These are phyloP conservation scores for Picochlorum sp. DNA, from an alignment of 139 green algal species.

Conservation along the genomic window DNA sequence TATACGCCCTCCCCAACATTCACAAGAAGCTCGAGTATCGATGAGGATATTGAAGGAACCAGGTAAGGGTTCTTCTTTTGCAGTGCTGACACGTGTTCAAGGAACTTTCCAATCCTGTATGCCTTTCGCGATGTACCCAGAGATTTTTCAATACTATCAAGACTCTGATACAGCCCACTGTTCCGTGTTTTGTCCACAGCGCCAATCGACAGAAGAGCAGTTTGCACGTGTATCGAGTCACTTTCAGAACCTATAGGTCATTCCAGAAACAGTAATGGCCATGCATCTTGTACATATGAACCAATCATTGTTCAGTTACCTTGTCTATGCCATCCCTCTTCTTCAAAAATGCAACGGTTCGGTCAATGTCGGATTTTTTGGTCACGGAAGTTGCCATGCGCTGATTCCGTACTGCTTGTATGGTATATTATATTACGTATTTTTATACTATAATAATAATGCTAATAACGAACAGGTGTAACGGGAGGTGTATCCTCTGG, in stretches of 20 bases:
- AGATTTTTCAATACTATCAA: not conserved
- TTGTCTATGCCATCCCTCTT: slow-evolving; percentile 81
- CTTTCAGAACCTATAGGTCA: slow-evolving; percentile 37
- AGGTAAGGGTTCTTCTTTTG: slow-evolving; percentile 29
- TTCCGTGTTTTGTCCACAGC: not conserved
- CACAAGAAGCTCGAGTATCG: slow-evolving; percentile 50
- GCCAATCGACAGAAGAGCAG: slow-evolving; percentile 20
- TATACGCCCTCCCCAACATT: slow-evolving; percentile 64
- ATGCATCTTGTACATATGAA: not conserved
- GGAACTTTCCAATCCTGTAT: slow-evolving; percentile 73
- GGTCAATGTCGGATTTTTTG: slow-evolving; percentile 38
- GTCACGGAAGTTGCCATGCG: not conserved
- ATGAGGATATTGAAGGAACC: slow-evolving; percentile 14
- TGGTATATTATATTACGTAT: not conserved
- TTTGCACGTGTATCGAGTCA: slow-evolving; percentile 60
- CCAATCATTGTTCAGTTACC: slow-evolving; percentile 11
- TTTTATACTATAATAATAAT: not conserved
- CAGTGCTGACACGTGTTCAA: slow-evolving; percentile 59
- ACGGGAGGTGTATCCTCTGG: not conserved
- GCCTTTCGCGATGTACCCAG: slow-evolving; percentile 48
- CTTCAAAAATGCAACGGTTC: slow-evolving; percentile 50
- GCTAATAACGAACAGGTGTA: slow-evolving; percentile 4
- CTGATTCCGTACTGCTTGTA: not conserved
- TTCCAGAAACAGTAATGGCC: not conserved
- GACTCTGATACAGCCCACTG: no score